phyloP scores from a whole-genome alignment of 1,139 yeast species.

The Sugiyamaella castrensis region DNA sequence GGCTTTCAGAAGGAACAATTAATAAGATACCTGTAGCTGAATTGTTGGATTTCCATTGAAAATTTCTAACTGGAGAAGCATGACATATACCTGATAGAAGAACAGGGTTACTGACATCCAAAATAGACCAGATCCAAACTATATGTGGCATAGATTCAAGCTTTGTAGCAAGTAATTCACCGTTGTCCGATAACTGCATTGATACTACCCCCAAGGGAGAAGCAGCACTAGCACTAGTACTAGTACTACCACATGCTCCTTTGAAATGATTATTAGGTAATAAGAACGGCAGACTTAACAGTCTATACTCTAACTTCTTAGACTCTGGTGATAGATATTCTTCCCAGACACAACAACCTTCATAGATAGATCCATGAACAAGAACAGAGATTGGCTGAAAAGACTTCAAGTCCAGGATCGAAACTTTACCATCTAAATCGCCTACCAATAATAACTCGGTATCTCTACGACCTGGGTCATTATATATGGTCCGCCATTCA shows the following conservation, averaged over 20 bases:
- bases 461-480: conserved; percentile 9
- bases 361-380: conserved; percentile 24
- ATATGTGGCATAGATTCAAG: conserved; percentile 23
- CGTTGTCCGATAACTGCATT: conserved; percentile 19
- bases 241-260: conserved; percentile 8
- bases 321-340: conserved; percentile 18
- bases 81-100: conserved; percentile 22
- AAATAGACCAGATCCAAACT: conserved; percentile 27
- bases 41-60: conserved; percentile 20
- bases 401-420: conserved; percentile 19
- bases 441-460: conserved; percentile 26
- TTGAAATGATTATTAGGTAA: background rate
- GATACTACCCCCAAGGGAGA: background rate
- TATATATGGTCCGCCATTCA: conserved; percentile 18
- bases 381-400: conserved; percentile 23
- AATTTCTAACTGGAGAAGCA: conserved; percentile 17
- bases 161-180: conserved; percentile 20
- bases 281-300: conserved; percentile 7
- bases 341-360: conserved; percentile 26
- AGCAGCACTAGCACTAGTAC: background rate
- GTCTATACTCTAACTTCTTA: conserved; percentile 8
- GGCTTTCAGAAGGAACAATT: conserved; percentile 19
- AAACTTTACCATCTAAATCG: conserved; percentile 24
- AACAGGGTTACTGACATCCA: conserved; percentile 4
- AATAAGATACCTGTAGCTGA: conserved; percentile 10